A percentile compares a stretch with the other conserved stretches of the same genome.
These are phyloP conservation scores for Fusarium sp. DNA, from an alignment of 2,329 filamentous ascomycete genomes.

Conservation along the genomic window DNA sequence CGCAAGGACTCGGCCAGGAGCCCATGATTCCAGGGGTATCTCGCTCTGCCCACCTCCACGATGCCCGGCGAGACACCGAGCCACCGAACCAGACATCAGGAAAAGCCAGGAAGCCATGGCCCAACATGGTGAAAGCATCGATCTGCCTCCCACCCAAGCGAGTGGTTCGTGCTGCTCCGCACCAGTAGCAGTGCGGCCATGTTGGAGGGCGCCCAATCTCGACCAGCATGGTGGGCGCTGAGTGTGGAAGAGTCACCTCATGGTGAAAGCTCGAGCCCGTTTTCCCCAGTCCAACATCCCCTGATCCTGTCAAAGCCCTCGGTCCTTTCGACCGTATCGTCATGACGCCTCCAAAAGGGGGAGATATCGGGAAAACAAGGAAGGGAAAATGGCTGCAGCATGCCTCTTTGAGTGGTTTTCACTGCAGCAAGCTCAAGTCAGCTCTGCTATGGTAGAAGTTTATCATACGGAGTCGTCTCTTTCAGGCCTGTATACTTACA, in stretches of 20 bases:
- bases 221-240: conserved; percentile 8
- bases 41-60: conserved; percentile 20
- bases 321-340: conserved; percentile 22
- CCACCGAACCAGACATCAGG: conserved; percentile 20
- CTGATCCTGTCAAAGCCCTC: conserved; percentile 18
- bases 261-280: conserved; percentile 24
- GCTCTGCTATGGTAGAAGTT: not conserved
- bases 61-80: conserved; percentile 14
- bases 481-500: conserved; percentile 8
- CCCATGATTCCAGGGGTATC: conserved; percentile 16
- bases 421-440: not conserved
- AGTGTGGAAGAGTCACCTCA: conserved; percentile 27
- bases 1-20: conserved; percentile 7
- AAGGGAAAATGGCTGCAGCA: not conserved
- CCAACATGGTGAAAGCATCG: conserved; percentile 14
- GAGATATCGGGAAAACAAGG: not conserved
- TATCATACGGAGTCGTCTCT: not conserved
- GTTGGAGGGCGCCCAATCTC: conserved; percentile 9
- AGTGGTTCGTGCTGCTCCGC: conserved; percentile 19
- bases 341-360: conserved; percentile 9
- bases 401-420: not conserved
- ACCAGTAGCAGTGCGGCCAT: conserved; percentile 12
- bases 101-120: conserved; percentile 11
- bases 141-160: conserved; percentile 13
- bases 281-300: conserved; percentile 23